Evolutionary conservation across 306 rosid genomes (phyloP).

Genomic region (Castanea crenata): DNA sequence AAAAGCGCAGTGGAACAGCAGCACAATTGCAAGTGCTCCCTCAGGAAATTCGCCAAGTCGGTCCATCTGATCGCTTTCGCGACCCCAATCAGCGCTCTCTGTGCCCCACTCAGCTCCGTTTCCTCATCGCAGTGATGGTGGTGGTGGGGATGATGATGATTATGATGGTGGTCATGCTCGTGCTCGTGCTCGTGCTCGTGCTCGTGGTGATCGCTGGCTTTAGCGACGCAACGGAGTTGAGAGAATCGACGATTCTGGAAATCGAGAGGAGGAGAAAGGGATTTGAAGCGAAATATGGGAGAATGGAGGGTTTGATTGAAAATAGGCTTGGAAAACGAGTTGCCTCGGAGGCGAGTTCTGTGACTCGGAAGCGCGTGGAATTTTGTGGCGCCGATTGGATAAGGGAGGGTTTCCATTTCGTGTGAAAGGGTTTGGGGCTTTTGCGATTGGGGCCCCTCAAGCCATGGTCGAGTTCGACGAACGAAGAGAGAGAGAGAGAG

Average conservation of each 20-base stretch:
- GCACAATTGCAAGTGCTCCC: constrained; percentile 88
- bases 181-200: constrained; percentile 4
- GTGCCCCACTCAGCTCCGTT: constrained; percentile 54
- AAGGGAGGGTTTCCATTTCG: constrained; percentile 53
- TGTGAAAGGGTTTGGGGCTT: background rate
- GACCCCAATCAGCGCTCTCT: constrained; percentile 58
- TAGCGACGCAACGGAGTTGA: constrained; percentile 31
- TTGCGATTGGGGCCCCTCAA: constrained; percentile 12
- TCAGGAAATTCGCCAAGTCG: constrained; percentile 63
- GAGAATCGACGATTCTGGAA: constrained; percentile 32
- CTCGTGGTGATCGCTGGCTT: constrained; percentile 36
- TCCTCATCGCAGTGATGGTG: constrained; percentile 33
- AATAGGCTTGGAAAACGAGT: constrained; percentile 27
- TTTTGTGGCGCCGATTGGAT: constrained; percentile 34
- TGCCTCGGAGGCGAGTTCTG: constrained; percentile 18
- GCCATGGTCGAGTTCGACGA: constrained; percentile 18
- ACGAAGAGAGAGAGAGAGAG: background rate
- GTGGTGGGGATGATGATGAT: constrained; percentile 46
- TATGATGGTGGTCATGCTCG: constrained; percentile 11
- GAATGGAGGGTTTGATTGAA: constrained; percentile 20
- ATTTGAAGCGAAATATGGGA: constrained; percentile 28
- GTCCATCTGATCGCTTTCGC: constrained; percentile 80
- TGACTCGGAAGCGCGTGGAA: constrained; percentile 31
- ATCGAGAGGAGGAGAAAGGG: constrained; percentile 26
- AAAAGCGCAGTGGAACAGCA: constrained; percentile 71